A percentile compares a stretch with the other conserved stretches of the same genome.
phyloP scores from a whole-genome alignment of 176 grass and related monocot species.

The Tuctoria greenei region DNA sequence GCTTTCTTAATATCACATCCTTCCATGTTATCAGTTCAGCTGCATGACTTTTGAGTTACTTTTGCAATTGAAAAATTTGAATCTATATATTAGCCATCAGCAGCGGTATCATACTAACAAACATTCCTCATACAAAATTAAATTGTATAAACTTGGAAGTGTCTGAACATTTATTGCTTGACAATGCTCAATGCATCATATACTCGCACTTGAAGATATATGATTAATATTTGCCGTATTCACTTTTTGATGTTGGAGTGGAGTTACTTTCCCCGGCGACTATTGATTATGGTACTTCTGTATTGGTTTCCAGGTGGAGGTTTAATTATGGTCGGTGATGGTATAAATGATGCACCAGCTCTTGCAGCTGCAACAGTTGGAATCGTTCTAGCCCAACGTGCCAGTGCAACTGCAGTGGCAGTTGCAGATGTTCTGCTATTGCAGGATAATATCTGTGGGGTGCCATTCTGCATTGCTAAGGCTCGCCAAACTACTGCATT shows the following conservation, averaged over 20 bases:
- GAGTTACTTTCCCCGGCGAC: neutral
- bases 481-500: constrained; percentile 92
- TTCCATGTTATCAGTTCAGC: neutral
- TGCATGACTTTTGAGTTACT: constrained; percentile 18
- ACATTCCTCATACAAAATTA: neutral
- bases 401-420: constrained; percentile 88
- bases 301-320: constrained; percentile 63
- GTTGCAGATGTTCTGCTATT: constrained; percentile 90
- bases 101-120: neutral
- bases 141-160: neutral
- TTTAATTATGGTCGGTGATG: constrained; percentile 99
- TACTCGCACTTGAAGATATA: constrained; percentile 2
- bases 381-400: constrained; percentile 88
- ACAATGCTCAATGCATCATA: neutral
- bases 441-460: constrained; percentile 80
- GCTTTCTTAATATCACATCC: neutral
- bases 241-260: neutral
- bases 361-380: constrained; percentile 92
- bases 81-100: neutral
- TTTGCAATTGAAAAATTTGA: neutral
- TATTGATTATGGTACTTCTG: constrained; percentile 13
- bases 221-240: neutral
- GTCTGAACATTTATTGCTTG: neutral
- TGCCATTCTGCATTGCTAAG: constrained; percentile 93
- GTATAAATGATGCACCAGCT: constrained; percentile 97